Evolutionary conservation across 371 early-diverging fungal genomes (phyloP), one percentile per base, ranked within the genome.

Genomic region (Rhizomucor pusillus): DNA sequence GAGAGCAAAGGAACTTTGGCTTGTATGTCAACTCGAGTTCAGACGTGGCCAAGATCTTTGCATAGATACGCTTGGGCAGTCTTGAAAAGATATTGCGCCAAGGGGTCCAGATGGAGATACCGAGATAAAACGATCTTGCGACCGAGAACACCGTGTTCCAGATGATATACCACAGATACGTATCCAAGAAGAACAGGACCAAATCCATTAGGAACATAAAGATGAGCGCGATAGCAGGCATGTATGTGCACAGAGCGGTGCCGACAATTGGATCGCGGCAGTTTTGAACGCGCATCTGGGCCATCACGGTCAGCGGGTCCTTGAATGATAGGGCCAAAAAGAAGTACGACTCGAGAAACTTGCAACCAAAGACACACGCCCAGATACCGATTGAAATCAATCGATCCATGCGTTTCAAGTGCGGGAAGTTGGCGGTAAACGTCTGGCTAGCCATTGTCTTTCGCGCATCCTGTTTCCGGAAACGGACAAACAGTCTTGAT

Each of bases 101-200:
- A 11, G 93, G 91, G 1, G 90, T 86, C 84, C 89, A 86, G 54
- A 92, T 88, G 13, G 92, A 92, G 29, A 90, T 79, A 19, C 91
- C 93, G 11, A 89, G 79, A 40, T 86, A 83, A 59, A 92, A 89
- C 1, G 92, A 86, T 43, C 82, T 82, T 9, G 80, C 81, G 22
- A 91, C 89, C 0, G 90, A 90, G 50, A 91, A 88, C 13, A 89
- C 59, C 0, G 88, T 85, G 60, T 84, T 90, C 87, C 89, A 90
- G 48, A 91, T 84, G 11, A 91, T 87, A 55, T 91, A 94, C 94
- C 94, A 94, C 43, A 94, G 77, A 56, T 93, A 94, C 0, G 93
- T 91, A 60, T 93, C 93, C 63, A 93, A 69, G 63, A 93, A 92
- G 69, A 89, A 93, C 29, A 94, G 76, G 5, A 88, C 76, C 40